Evolutionary conservation across 176 grass and related monocot species (phyloP).

Genomic region (Calamus simplicifolius): DNA sequence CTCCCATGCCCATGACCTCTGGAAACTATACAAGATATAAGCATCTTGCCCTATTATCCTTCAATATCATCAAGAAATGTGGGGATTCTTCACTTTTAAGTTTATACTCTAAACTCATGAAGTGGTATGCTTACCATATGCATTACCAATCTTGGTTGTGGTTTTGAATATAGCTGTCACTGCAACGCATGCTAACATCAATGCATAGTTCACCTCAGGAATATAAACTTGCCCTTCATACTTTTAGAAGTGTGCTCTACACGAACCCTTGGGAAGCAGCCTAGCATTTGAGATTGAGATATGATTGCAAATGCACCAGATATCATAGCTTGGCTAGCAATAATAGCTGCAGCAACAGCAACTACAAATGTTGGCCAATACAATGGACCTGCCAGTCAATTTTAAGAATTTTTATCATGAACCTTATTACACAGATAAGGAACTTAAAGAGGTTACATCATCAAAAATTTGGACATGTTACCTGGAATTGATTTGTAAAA

Average conservation of each 20-base stretch:
- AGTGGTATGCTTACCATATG: conserved; percentile 33
- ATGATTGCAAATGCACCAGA: conserved; percentile 57
- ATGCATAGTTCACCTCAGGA: conserved; percentile 52
- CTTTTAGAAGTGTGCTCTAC: conserved; percentile 53
- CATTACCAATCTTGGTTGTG: conserved; percentile 49
- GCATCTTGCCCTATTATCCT: too few relatives aligned
- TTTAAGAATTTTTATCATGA: too few relatives aligned
- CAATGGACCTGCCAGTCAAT: conserved; percentile 27
- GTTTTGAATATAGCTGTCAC: conserved; percentile 42
- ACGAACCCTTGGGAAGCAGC: conserved; percentile 54
- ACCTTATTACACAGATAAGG: too few relatives aligned
- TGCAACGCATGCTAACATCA: conserved; percentile 33
- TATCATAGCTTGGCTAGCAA: conserved; percentile 68
- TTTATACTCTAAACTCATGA: too few relatives aligned
- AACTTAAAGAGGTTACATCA: too few relatives aligned
- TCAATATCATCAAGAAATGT: too few relatives aligned
- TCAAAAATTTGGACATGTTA: too few relatives aligned
- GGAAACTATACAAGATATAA: too few relatives aligned
- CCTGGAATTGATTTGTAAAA: too few relatives aligned
- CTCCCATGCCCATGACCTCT: too few relatives aligned
- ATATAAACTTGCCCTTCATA: conserved; percentile 71
- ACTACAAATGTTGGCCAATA: conserved; percentile 64
- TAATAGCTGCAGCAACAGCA: conserved; percentile 44
- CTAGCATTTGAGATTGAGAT: conserved; percentile 40
- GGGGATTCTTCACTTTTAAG: too few relatives aligned